Evolutionary conservation across 768 basidiomycete species (phyloP).

Genomic region (Mycena capillaripes): DNA sequence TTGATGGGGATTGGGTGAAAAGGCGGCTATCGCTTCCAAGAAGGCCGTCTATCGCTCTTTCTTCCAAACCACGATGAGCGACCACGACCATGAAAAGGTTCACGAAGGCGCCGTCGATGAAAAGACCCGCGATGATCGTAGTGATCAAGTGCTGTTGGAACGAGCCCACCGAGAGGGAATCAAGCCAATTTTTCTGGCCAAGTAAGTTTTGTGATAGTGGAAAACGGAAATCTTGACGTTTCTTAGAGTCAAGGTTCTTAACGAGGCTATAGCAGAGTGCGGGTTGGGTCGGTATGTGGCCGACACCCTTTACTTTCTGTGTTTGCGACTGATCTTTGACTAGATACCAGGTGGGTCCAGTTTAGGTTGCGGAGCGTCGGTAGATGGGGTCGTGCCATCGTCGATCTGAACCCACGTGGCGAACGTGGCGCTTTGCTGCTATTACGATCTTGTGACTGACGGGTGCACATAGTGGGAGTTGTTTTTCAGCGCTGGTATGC

Average conservation of each 20-base stretch:
- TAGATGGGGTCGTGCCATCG: neutral
- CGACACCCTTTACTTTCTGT: neutral
- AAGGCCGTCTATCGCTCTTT: neutral
- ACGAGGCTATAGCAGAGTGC: constrained; percentile 32
- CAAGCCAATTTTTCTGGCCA: constrained; percentile 35
- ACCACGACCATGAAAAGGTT: constrained; percentile 24
- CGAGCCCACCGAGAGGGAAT: constrained; percentile 30
- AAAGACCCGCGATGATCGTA: constrained; percentile 29
- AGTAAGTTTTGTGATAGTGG: constrained; percentile 17
- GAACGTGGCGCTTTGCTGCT: neutral
- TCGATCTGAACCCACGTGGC: neutral
- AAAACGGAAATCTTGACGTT: neutral
- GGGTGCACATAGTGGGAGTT: constrained; percentile 22
- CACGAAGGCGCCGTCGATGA: neutral
- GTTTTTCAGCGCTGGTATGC: constrained; percentile 34
- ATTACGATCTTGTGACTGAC: constrained; percentile 15
- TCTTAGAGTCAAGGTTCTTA: constrained; percentile 31
- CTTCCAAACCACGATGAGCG: neutral
- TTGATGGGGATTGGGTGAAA: no score
- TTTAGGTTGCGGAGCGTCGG: neutral
- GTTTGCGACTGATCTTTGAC: neutral
- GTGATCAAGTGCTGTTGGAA: constrained; percentile 23
- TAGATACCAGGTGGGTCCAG: constrained; percentile 32
- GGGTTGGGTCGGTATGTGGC: constrained; percentile 34
- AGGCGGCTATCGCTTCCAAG: no score